Percentiles rank a stretch among this genome's conserved stretches.
Evolutionary conservation across 768 basidiomycete species (phyloP).

Genomic region (Rhodotorula toruloides): DNA sequence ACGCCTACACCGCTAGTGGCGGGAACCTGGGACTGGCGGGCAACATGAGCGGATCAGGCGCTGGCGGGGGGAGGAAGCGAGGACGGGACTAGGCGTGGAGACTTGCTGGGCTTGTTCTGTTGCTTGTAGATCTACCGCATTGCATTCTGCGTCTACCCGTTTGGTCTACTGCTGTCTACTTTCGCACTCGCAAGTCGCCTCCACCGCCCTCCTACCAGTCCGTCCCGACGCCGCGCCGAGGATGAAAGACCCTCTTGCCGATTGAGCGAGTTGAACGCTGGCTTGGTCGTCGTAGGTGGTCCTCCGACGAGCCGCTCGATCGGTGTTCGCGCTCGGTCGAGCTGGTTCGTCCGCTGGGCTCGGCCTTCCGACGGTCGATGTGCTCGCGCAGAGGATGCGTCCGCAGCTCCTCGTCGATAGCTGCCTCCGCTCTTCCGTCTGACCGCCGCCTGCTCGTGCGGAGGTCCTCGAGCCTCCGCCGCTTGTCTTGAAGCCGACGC

Average conservation of each 20-base stretch:
- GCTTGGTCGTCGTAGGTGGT: too few species aligned
- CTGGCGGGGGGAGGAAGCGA: constrained; percentile 7
- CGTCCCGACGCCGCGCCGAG: constrained; percentile 14
- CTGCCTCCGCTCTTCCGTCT: too few species aligned
- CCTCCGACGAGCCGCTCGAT: too few species aligned
- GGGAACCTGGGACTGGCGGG: neutral
- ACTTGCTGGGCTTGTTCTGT: neutral
- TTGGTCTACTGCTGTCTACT: neutral
- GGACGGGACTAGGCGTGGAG: neutral
- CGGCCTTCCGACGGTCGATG: too few species aligned
- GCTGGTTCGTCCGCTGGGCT: too few species aligned
- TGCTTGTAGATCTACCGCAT: neutral
- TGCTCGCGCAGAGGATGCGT: too few species aligned
- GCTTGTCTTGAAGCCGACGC: too few species aligned
- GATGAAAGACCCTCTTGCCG: neutral
- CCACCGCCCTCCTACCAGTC: neutral
- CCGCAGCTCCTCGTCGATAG: too few species aligned
- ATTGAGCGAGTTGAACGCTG: too few species aligned
- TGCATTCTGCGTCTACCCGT: neutral
- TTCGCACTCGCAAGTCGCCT: neutral
- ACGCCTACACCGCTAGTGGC: constrained; percentile 7
- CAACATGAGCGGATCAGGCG: neutral
- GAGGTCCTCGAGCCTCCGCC: too few species aligned
- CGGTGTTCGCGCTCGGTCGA: too few species aligned
- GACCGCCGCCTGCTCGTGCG: too few species aligned